These are phyloP conservation scores for Aschersonia sp. DNA, from an alignment of 2,329 filamentous ascomycete genomes.

Conservation along the genomic window DNA sequence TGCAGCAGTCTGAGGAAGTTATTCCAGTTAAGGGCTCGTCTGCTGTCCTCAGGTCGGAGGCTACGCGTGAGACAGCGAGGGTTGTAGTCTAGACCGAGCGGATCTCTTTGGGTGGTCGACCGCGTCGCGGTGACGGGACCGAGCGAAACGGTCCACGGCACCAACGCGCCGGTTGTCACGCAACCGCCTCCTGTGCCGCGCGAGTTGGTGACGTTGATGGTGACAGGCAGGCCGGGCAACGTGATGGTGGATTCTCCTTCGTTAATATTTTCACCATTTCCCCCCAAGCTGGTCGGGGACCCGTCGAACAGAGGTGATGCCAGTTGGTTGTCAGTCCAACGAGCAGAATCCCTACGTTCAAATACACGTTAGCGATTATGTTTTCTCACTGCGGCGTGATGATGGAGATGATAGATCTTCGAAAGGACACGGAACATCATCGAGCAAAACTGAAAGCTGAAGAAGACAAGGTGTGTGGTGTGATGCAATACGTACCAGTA, in stretches of 20 bases:
- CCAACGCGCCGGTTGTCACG: slow-evolving; percentile 1
- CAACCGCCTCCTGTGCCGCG: slow-evolving; percentile 4
- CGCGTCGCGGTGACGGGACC: neutral
- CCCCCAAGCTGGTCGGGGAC: slow-evolving; percentile 1
- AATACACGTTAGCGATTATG: neutral
- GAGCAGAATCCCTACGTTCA: slow-evolving; percentile 1
- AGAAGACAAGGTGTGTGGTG: neutral
- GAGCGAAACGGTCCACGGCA: neutral
- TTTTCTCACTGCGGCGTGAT: neutral
- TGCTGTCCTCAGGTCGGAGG: neutral
- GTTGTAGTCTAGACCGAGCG: slow-evolving; percentile 2
- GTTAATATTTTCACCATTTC: slow-evolving; percentile 1
- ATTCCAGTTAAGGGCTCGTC: neutral
- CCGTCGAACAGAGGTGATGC: slow-evolving; percentile 3
- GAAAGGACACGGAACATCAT: too few relatives aligned
- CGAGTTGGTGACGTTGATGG: neutral
- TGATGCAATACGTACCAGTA: slow-evolving; percentile 2
- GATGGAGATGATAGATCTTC: too few relatives aligned
- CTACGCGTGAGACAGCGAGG: slow-evolving; percentile 4
- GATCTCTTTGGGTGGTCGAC: neutral
- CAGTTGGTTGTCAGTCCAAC: slow-evolving; percentile 1
- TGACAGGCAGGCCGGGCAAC: neutral
- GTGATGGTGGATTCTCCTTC: neutral
- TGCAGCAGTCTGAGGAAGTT: neutral
- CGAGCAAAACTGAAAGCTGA: neutral